phyloP scores from a whole-genome alignment of 306 rosid species.

The Mimosa bimucronata region DNA sequence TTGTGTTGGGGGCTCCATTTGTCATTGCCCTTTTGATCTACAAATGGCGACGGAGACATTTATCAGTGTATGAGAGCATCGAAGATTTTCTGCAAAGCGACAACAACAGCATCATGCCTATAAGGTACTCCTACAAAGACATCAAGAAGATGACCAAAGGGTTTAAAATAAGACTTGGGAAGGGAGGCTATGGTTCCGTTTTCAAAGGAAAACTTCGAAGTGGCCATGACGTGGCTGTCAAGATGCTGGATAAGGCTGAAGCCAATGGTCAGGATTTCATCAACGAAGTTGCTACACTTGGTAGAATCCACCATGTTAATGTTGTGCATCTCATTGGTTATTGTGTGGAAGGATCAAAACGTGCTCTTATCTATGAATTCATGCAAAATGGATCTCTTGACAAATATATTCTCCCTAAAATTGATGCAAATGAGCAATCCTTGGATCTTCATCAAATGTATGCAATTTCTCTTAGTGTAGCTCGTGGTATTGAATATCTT shows the following conservation, averaged over 20 bases:
- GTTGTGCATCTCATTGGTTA: no score
- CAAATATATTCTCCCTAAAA: not conserved
- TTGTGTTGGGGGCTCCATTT: not conserved
- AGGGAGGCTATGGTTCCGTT: slow-evolving; percentile 34
- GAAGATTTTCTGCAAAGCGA: not conserved
- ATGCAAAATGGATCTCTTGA: slow-evolving; percentile 35
- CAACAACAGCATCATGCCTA: slow-evolving; percentile 1
- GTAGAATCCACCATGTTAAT: no score
- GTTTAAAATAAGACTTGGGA: slow-evolving; percentile 10
- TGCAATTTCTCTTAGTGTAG: slow-evolving; percentile 37
- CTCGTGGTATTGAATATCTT: slow-evolving; percentile 11
- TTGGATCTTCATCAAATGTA: not conserved
- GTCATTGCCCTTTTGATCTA: not conserved
- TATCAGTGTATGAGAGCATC: not conserved
- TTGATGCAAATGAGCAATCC: not conserved
- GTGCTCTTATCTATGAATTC: slow-evolving; percentile 27
- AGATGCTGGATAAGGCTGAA: slow-evolving; percentile 27
- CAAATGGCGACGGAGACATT: not conserved
- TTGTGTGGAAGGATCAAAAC: not conserved
- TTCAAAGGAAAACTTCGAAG: slow-evolving; percentile 34
- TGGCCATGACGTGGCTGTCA: slow-evolving; percentile 22
- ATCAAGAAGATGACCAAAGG: slow-evolving; percentile 16
- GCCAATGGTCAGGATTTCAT: no score
- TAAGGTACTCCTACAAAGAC: slow-evolving; percentile 25
- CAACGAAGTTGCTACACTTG: no score